A percentile compares a stretch with the other conserved stretches of the same genome.
phyloP scores from a whole-genome alignment of 495 filamentous ascomycete species.

The Penicillium pancosmium region DNA sequence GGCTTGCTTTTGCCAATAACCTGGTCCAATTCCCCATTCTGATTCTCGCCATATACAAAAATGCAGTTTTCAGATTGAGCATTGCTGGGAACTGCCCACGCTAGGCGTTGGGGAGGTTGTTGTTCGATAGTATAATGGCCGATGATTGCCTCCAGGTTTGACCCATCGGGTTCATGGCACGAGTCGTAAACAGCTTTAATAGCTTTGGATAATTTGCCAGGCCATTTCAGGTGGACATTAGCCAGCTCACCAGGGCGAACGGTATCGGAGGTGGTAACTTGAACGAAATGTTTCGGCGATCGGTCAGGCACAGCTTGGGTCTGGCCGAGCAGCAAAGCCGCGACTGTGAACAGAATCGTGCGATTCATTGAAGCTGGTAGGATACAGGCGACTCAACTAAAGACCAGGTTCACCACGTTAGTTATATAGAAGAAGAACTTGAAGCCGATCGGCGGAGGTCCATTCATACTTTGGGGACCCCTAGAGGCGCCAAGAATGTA shows the following conservation, averaged over 20 bases:
- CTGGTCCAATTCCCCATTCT: neutral
- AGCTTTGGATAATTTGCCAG: neutral
- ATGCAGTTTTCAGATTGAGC: conserved; percentile 12
- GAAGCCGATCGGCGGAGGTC: neutral
- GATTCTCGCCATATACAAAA: neutral
- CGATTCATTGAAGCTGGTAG: conserved; percentile 1
- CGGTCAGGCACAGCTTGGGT: conserved; percentile 10
- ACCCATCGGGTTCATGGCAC: neutral
- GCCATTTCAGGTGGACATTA: conserved; percentile 15
- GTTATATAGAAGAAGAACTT: neutral
- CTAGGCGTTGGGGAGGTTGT: conserved; percentile 14
- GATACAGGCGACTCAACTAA: too few species aligned
- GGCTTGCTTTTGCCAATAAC: conserved; percentile 17
- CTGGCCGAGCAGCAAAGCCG: conserved; percentile 4
- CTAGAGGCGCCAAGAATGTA: neutral
- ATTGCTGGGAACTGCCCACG: conserved; percentile 15
- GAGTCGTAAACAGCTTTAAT: conserved; percentile 11
- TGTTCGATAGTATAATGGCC: conserved; percentile 3
- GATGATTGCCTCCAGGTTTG: conserved; percentile 2
- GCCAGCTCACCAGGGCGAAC: conserved; percentile 13
- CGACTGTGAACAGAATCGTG: conserved; percentile 6
- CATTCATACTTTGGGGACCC: conserved; percentile 1
- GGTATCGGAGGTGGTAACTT: conserved; percentile 9
- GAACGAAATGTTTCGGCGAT: neutral
- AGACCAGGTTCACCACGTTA: too few species aligned